phyloP scores from a whole-genome alignment of 192 early-diverging fungal genomes.

The Coemansia sp. region DNA sequence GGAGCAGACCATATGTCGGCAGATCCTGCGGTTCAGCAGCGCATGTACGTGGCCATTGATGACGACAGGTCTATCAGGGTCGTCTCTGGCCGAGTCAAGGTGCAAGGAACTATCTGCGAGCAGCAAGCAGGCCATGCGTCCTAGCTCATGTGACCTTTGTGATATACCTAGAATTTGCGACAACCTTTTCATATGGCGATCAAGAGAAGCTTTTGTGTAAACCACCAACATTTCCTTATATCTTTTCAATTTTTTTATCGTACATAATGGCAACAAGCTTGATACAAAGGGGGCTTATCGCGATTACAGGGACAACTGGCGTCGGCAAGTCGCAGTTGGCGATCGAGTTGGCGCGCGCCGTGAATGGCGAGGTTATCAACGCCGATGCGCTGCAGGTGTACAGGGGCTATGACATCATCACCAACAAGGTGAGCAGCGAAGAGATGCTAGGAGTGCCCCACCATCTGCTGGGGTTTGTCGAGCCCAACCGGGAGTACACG shows the following conservation, averaged over 20 bases:
- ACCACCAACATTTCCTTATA: not conserved
- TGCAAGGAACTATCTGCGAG: constrained; percentile 6
- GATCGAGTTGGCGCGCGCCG: constrained; percentile 77
- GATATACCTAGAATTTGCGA: not conserved
- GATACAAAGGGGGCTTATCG: constrained; percentile 52
- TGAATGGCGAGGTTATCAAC: constrained; percentile 91
- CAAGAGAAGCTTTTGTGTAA: not conserved
- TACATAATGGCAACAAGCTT: not conserved
- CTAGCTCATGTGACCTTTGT: not conserved
- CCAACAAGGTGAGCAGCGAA: constrained; percentile 83
- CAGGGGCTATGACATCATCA: constrained; percentile 85
- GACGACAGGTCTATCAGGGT: constrained; percentile 38
- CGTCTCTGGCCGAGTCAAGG: constrained; percentile 21
- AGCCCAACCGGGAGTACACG: constrained; percentile 74
- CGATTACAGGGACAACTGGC: constrained; percentile 87
- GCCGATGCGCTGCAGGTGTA: constrained; percentile 98
- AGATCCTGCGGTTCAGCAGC: constrained; percentile 18
- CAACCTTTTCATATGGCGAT: not conserved
- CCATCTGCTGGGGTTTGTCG: constrained; percentile 83
- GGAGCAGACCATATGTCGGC: not conserved
- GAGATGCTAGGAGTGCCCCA: constrained; percentile 75
- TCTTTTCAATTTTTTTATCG: not conserved
- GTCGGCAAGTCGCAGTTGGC: constrained; percentile 97
- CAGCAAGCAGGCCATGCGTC: not conserved
- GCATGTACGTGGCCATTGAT: constrained; percentile 39